Evolutionary conservation across 352 stramenopile species (phyloP), one percentile per base, ranked within the genome.

Genomic region (Globisporangium emineosum): DNA sequence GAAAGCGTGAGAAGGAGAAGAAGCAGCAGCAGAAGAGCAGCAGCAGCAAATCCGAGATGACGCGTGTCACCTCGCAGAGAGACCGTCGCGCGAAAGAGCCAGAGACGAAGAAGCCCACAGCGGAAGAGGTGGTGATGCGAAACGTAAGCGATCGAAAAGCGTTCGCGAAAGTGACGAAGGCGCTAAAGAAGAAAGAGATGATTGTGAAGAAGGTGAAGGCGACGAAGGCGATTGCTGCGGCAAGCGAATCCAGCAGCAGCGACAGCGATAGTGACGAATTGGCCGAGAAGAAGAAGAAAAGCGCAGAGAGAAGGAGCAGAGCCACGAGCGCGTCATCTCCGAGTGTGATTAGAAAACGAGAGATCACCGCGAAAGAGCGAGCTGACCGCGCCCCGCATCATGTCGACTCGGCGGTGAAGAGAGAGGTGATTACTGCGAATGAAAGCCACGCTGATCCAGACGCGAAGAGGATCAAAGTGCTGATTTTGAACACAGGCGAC

Each of bases 351-450:
- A 58, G 51, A 2, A 53, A 60, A 19, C 40, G 60, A 30, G 60
- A 66, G 21, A 19, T 60, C 15, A 13, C 60, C 10, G 29, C 51
- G n/a, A 66, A 66, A 42, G 60, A 66, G 30, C 60, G 60, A n/a
- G 43, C 40, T 9, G 60, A 66, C 29, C 35, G 29, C 33, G 19
- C 21, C 19, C 8, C 29, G 12, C 51, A 9, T 4, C 51, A 29
- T 57, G 29, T 25, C 23, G 5, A 32, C 21, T 21, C 29, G 2
- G 21, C 19, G 0, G 19, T 13, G 10, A 12, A 32, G 25, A 58
- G 6, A 30, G 30, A 29, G 21, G 21, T 19, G 32, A 5, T 7
- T 52, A 27, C 12, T 43, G n/a, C 30, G 52, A 45, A 58, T 13
- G 30, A 45, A 12, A 21, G 21, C 5, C 40, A 21, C 19, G 10